Conservation (phyloP, 306 rosid species). For the Fragaria ananassa region DNA sequence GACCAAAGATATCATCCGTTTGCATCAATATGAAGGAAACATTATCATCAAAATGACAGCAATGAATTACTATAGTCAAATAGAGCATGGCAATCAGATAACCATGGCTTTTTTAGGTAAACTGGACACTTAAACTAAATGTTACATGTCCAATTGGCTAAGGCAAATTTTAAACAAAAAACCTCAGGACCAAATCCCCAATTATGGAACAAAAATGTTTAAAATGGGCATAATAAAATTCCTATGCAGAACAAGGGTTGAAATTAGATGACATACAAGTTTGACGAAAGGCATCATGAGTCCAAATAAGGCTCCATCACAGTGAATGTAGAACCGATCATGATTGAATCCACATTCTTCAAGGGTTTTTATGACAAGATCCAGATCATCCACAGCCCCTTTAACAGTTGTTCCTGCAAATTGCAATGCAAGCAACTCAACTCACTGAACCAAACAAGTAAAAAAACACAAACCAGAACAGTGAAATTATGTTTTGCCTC, state of each 20-base stretch:
- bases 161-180: background rate
- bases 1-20: background rate
- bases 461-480: background rate
- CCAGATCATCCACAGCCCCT: slow-evolving; percentile 65
- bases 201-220: background rate
- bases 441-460: slow-evolving; percentile 1
- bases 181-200: background rate
- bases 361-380: slow-evolving; percentile 51
- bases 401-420: slow-evolving; percentile 59
- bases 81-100: background rate
- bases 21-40: background rate
- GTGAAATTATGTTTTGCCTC: background rate
- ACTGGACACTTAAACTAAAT: background rate
- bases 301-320: slow-evolving; percentile 69
- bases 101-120: background rate
- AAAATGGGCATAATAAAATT: background rate
- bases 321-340: slow-evolving; percentile 65
- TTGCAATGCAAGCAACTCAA: slow-evolving; percentile 21
- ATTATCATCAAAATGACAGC: no score
- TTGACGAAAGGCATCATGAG: slow-evolving; percentile 68
- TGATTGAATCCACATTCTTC: slow-evolving; percentile 47
- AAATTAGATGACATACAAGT: slow-evolving; percentile 31
- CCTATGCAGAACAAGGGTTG: background rate
- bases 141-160: background rate
- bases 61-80: background rate